Percentiles rank a stretch among this genome's conserved stretches.
These are phyloP conservation scores for Citrullus amarus DNA, from an alignment of 306 rosid genomes.

Conservation along the genomic window DNA sequence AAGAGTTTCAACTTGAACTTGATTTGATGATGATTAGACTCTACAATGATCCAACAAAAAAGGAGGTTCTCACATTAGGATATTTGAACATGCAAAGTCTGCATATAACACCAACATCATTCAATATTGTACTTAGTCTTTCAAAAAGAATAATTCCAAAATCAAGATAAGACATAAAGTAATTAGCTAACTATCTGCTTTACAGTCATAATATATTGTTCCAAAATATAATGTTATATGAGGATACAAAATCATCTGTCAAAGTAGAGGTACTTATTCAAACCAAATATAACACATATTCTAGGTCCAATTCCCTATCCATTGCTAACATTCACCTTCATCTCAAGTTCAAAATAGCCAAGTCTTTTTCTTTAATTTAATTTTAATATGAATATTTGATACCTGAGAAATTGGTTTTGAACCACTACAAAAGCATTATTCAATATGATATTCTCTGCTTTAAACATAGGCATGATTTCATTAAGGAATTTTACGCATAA, in stretches of 20 bases:
- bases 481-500: no score
- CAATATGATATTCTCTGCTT: not conserved
- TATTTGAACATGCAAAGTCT: not conserved
- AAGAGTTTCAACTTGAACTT: not conserved
- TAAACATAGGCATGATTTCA: not conserved
- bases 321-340: not conserved
- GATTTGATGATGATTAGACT: not conserved
- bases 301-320: not conserved
- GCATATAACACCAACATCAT: not conserved
- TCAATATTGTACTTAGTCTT: not conserved
- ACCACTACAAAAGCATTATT: not conserved
- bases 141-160: not conserved
- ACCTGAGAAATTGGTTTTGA: not conserved
- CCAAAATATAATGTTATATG: not conserved
- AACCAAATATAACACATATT: not conserved
- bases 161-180: conserved; percentile 5
- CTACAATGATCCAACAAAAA: not conserved
- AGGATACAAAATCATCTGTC: not conserved
- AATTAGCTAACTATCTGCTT: not conserved
- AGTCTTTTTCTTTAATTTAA: not conserved
- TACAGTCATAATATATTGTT: not conserved
- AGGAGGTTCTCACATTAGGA: not conserved
- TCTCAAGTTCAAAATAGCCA: not conserved
- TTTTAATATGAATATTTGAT: not conserved
- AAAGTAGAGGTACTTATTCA: conserved; percentile 5